Conservation (phyloP, 2,329 filamentous ascomycete genomes). For the Sporothrix protearum region DNA sequence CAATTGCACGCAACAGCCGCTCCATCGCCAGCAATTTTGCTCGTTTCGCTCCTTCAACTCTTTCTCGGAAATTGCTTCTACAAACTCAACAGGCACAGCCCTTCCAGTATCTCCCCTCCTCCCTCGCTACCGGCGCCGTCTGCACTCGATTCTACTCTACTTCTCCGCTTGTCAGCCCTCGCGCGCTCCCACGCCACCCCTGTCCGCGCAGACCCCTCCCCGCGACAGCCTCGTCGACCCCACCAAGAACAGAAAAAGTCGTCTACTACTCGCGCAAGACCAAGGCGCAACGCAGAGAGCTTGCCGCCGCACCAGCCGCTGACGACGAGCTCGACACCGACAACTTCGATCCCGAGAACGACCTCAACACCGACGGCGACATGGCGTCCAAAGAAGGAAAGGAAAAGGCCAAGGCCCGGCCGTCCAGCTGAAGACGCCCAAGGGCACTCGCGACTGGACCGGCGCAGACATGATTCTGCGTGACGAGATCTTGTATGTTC, state of each 20-base stretch:
- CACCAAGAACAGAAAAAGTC: background rate
- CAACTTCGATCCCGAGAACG: background rate
- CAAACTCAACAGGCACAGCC: background rate
- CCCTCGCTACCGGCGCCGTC: background rate
- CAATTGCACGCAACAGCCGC: conserved; percentile 18
- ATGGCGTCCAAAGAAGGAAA: conserved; percentile 28
- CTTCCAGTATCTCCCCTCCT: background rate
- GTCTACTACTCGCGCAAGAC: conserved; percentile 4
- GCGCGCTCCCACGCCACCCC: background rate
- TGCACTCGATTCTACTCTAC: background rate
- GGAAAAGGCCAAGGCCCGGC: conserved; percentile 27
- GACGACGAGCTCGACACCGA: background rate
- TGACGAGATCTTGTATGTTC: conserved; percentile 57
- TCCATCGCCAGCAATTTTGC: conserved; percentile 15
- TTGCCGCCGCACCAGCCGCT: background rate
- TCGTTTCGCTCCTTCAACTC: background rate
- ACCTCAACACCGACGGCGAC: conserved; percentile 15
- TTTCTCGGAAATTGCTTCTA: background rate
- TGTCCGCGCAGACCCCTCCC: conserved; percentile 13
- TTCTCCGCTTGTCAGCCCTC: background rate
- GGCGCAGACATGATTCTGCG: conserved; percentile 65
- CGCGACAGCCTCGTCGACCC: conserved; percentile 12
- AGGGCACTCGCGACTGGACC: conserved; percentile 71
- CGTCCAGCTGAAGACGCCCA: conserved; percentile 65
- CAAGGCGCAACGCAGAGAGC: background rate